These are phyloP conservation scores for Venturia pyrina DNA, from an alignment of 2,329 filamentous ascomycete species.

Conservation along the genomic window DNA sequence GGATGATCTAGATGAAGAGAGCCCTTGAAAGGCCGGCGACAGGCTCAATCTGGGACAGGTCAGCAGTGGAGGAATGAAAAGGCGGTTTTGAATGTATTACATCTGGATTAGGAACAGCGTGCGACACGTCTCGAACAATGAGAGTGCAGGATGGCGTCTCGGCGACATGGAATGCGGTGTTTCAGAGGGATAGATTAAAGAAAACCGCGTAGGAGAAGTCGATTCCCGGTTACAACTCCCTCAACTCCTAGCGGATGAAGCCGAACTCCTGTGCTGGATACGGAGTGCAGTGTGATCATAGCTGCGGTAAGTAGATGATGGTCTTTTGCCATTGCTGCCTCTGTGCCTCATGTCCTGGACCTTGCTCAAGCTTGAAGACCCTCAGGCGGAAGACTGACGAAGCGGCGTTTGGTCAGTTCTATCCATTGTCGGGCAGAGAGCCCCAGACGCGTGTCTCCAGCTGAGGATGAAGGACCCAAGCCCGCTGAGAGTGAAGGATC, in stretches of 20 bases:
- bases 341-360: background rate
- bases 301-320: background rate
- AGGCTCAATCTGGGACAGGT: background rate
- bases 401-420: too few species aligned
- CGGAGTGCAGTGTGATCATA: background rate
- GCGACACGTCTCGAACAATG: constrained; percentile 6
- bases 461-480: background rate
- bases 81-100: constrained; percentile 4
- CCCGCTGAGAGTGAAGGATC: too few species aligned
- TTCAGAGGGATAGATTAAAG: background rate
- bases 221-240: constrained; percentile 4
- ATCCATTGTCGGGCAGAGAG: background rate
- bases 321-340: background rate
- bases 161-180: constrained; percentile 7
- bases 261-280: background rate
- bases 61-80: constrained; percentile 1
- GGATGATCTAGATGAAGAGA: constrained; percentile 5
- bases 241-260: background rate
- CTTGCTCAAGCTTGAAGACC: too few species aligned
- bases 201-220: constrained; percentile 1
- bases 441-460: background rate
- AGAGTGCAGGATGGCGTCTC: constrained; percentile 3
- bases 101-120: background rate
- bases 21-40: background rate
- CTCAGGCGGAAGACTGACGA: too few species aligned